A percentile compares a stretch with the other conserved stretches of the same genome.
Evolutionary conservation across 495 filamentous ascomycete species (phyloP).

Genomic region (Cercophora newfieldiana): DNA sequence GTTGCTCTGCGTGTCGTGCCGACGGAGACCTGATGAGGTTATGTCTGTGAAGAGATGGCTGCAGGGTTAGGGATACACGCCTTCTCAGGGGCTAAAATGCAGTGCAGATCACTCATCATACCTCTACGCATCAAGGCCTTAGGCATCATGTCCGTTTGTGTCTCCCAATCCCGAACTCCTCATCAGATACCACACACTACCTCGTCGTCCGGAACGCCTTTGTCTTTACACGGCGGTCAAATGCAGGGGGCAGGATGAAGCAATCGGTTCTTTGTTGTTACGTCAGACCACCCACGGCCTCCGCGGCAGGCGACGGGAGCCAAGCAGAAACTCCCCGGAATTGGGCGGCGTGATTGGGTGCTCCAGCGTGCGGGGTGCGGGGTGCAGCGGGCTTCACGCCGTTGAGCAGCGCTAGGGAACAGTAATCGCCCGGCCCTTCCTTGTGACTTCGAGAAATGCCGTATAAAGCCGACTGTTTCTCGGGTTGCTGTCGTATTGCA

Average conservation of each 20-base stretch:
- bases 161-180: too few species aligned
- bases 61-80: too few species aligned
- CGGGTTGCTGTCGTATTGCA: background rate
- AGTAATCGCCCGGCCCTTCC: background rate
- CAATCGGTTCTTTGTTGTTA: conserved; percentile 12
- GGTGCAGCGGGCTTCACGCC: background rate
- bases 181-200: background rate
- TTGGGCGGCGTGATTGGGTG: too few species aligned
- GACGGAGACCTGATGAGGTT: too few species aligned
- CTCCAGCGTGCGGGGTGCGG: background rate
- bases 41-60: too few species aligned
- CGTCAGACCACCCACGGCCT: conserved; percentile 7
- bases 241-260: background rate
- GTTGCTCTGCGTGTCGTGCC: too few species aligned
- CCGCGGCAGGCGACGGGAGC: background rate
- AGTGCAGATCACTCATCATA: too few species aligned
- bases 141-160: too few species aligned
- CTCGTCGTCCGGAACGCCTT: background rate
- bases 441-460: background rate
- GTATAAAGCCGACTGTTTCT: background rate
- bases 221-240: background rate
- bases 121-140: too few species aligned
- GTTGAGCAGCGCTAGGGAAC: background rate
- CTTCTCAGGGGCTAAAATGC: too few species aligned
- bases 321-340: too few species aligned